Evolutionary conservation across 495 filamentous ascomycete genomes (phyloP), one percentile per base, ranked within the genome.

Genomic region (Aspergillus kassunensis): DNA sequence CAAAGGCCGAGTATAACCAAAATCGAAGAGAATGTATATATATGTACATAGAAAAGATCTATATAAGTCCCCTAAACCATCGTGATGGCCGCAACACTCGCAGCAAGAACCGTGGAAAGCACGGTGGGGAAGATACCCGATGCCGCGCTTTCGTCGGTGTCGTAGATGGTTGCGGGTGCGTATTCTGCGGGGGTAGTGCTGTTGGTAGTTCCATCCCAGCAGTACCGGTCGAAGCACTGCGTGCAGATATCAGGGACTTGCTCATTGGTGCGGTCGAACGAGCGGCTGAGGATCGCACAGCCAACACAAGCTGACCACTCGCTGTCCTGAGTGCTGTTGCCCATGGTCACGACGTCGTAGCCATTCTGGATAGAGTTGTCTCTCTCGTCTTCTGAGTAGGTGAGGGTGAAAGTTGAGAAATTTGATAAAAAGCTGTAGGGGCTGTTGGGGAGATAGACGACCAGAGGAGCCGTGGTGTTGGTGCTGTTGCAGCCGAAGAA

Each of bases 401-500:
- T 54, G 12, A 79, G 71, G 44, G 80, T 66, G 62, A 85, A 87
- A 23, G 91, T 96, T 1, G 82, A 84, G 4, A 83, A 69, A 66
- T 96, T 96, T 59, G 79, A 84, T 25, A 73, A 56, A 51, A 75
- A 78, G 30, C 76, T 80, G 67, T 91, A 97, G 0, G 91, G 91
- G 5, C 80, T 70, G 62, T 93, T 95, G 45, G 91, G 85, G 15
- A 96, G 59, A 68, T 96, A 96, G 55, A 96, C 86, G 54, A 97
- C 68, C 30, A 96, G 57, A 0, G 91, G 91, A 3, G 63, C 55
- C 1, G 57, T 56, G 20, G 52, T 47, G 67, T 95, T 93, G 53
- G 70, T 67, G 18, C 71, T 72, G 67, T 90, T 71, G 72, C 91
- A 97, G 54, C 91, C 91, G 70, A 97, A 97, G 74, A 97, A 96